phyloP scores from a whole-genome alignment of 495 filamentous ascomycete species.

The Jackrogersella minutella region DNA sequence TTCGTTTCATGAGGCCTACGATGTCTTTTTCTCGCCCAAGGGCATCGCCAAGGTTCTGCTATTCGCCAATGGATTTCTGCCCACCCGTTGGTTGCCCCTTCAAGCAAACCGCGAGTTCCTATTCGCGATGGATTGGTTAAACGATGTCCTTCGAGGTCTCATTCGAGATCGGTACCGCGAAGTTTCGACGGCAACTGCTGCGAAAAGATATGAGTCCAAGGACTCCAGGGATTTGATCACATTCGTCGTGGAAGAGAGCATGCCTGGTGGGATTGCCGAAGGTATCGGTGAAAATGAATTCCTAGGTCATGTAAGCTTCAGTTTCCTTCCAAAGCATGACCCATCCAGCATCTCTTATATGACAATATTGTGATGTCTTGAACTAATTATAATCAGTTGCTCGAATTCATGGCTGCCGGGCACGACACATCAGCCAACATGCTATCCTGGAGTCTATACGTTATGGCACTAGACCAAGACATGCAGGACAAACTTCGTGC shows the following conservation, averaged over 20 bases:
- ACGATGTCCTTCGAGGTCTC: constrained; percentile 52
- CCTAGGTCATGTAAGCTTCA: constrained; percentile 28
- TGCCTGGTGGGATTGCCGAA: constrained; percentile 16
- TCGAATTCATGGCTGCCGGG: constrained; percentile 34
- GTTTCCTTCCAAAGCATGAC: too few relatives aligned
- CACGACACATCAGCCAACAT: constrained; percentile 43
- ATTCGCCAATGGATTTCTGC: constrained; percentile 37
- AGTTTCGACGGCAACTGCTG: neutral
- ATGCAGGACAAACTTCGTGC: constrained; percentile 38
- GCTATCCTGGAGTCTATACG: constrained; percentile 39
- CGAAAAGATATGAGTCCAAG: neutral
- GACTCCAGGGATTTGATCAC: constrained; percentile 31
- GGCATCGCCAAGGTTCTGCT: constrained; percentile 37
- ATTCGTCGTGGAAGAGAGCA: constrained; percentile 33
- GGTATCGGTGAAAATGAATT: constrained; percentile 35
- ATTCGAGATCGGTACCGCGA: constrained; percentile 52
- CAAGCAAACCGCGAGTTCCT: constrained; percentile 36
- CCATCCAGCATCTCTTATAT: too few relatives aligned
- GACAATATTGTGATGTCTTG: neutral
- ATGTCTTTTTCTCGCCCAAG: constrained; percentile 37
- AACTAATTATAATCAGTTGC: constrained; percentile 11
- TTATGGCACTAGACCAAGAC: constrained; percentile 27
- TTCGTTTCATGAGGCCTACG: constrained; percentile 34
- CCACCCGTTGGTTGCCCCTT: constrained; percentile 42
- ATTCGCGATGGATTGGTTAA: constrained; percentile 37